Evolutionary conservation across 208 protist genomes (phyloP), one percentile per base, ranked within the genome.

Genomic region (Endotrypanum monterogeii): DNA sequence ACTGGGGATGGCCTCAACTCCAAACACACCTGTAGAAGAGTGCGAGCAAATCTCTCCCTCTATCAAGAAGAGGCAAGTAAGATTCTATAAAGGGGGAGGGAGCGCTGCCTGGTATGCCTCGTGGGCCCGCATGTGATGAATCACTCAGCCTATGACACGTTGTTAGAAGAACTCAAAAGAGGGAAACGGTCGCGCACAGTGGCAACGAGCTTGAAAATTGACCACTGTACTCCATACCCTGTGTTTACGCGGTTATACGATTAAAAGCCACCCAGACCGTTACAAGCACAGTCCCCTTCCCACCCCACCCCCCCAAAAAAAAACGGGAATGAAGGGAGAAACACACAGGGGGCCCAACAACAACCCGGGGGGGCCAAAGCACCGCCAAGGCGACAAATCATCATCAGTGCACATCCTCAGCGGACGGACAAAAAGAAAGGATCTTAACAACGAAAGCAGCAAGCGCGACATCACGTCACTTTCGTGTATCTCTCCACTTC

Each of bases 201-300:
- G 0, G 18, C 23, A 65, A 65, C n/a, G 58, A 28, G 37, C 37
- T 18, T 65, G 23, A 12, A 48, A 25, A 37, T 0, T 25, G 39
- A 65, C 8, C 37, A 46, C 4, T 11, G 16, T 11, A 46, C 58
- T 2, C 37, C 37, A 65, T 41, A 20, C 8, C 9, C 30, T 55
- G 50, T 18, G 66, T 14, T 70, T 70, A 70, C 57, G 66, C 46
- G 28, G 30, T 70, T 70, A 70, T 16, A 44, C 66, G 66, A 58
- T 56, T 56, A 56, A 50, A 32, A 16, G 18, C 25, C 7, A 54
- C 46, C 46, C 16, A 46, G 18, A 70, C 20, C 39, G 23, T 3
- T 18, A 7, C 32, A 55, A 18, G 5, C 25, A 23, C n/a, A 16
- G 41, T 14, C n/a, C 3, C n/a, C n/a, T n/a, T n/a, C n/a, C n/a